phyloP scores from a whole-genome alignment of 495 filamentous ascomycete species.

The Parmelia sp. region DNA sequence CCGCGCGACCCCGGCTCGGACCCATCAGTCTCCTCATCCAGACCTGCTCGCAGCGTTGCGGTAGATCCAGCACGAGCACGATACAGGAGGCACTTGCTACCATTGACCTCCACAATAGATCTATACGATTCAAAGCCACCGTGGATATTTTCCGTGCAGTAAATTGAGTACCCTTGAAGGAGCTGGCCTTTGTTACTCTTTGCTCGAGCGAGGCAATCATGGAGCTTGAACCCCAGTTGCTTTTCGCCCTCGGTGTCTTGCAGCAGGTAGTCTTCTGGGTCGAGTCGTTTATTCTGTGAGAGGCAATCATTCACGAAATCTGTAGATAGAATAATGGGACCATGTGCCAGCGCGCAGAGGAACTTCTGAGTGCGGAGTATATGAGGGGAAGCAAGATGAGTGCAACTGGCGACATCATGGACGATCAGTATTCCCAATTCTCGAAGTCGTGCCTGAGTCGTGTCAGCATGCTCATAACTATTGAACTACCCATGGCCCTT shows the following conservation, averaged over 20 bases:
- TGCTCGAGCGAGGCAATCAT: conserved; percentile 58
- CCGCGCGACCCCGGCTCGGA: conserved; percentile 52
- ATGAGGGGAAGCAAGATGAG: conserved; percentile 79
- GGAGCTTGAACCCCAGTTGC: conserved; percentile 59
- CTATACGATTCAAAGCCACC: conserved; percentile 79
- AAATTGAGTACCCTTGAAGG: conserved; percentile 65
- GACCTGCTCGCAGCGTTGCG: conserved; percentile 34
- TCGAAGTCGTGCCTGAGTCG: conserved; percentile 66
- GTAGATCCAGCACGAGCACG: conserved; percentile 59
- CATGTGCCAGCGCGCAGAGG: conserved; percentile 72
- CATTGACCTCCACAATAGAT: conserved; percentile 79
- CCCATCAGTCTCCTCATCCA: conserved; percentile 43
- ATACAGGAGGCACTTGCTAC: conserved; percentile 74
- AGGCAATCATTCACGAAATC: conserved; percentile 76
- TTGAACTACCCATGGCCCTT: conserved; percentile 31
- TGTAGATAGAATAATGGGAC: conserved; percentile 63
- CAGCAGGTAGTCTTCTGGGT: conserved; percentile 57
- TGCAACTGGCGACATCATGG: conserved; percentile 64
- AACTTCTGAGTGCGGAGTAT: conserved; percentile 91
- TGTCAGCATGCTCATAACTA: conserved; percentile 25
- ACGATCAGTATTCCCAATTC: conserved; percentile 76
- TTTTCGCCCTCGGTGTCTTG: conserved; percentile 65
- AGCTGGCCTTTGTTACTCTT: conserved; percentile 68
- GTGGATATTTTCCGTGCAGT: conserved; percentile 67
- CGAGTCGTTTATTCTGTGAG: conserved; percentile 50